phyloP scores from a whole-genome alignment of 2,329 filamentous ascomycete species.

The Juglanconis juglandina region DNA sequence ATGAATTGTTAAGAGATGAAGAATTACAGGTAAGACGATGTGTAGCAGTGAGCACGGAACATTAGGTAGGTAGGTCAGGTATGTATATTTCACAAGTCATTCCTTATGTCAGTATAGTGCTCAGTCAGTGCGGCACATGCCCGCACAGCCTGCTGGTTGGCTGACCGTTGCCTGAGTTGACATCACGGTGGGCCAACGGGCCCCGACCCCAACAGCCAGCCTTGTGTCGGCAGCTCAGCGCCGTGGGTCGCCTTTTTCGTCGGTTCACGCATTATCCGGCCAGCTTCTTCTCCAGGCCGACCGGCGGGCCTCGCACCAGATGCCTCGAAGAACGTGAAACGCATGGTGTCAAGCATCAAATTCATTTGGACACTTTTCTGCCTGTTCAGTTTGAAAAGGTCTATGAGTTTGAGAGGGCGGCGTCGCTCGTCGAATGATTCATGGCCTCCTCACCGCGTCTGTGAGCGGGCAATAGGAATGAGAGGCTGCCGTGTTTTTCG shows the following conservation, averaged over 20 bases:
- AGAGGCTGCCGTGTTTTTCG: neutral
- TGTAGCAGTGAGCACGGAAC: too few species aligned
- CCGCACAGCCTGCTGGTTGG: neutral
- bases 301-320: too few species aligned
- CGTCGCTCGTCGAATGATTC: neutral
- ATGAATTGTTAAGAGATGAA: too few species aligned
- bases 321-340: neutral
- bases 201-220: neutral
- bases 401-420: neutral
- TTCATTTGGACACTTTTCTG: neutral
- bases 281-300: neutral
- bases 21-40: too few species aligned
- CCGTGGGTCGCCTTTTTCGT: too few species aligned
- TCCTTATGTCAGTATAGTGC: too few species aligned
- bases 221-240: neutral
- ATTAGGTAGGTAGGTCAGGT: too few species aligned
- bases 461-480: neutral
- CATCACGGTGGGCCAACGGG: neutral
- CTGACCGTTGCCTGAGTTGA: neutral
- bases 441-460: neutral
- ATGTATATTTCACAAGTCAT: too few species aligned
- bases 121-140: neutral
- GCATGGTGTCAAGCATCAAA: neutral
- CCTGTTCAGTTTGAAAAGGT: neutral
- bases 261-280: neutral